Percentiles rank a stretch among this genome's conserved stretches.
phyloP scores from a whole-genome alignment of 164 flowering plant species.

The Vitis labrusca region DNA sequence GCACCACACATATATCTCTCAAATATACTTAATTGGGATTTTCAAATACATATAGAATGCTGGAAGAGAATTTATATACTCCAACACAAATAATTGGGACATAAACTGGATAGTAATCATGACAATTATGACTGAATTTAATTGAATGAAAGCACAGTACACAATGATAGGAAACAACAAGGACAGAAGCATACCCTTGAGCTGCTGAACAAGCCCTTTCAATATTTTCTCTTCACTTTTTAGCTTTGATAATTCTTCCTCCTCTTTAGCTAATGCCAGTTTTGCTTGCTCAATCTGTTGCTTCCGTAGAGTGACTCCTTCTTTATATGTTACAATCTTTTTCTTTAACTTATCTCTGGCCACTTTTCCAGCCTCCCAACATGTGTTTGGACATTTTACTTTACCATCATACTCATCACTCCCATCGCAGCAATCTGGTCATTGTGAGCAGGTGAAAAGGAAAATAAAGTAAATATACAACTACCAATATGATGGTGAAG shows the following conservation, averaged over 20 bases:
- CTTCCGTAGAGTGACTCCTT: constrained; percentile 64
- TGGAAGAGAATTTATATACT: constrained; percentile 1
- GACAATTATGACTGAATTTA: neutral
- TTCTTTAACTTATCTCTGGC: constrained; percentile 87
- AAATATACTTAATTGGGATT: neutral
- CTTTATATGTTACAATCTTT: constrained; percentile 76
- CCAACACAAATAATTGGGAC: neutral
- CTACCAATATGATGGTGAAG: neutral
- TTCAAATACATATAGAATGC: neutral
- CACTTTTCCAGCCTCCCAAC: constrained; percentile 97
- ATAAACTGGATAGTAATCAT: neutral
- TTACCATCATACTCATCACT: constrained; percentile 92
- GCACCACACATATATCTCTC: neutral
- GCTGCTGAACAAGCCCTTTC: constrained; percentile 77
- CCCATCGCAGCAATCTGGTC: constrained; percentile 96
- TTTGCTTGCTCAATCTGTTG: constrained; percentile 69
- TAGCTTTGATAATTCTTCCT: constrained; percentile 73
- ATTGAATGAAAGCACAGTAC: neutral
- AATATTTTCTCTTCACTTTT: constrained; percentile 75
- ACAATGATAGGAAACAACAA: neutral
- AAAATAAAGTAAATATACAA: neutral
- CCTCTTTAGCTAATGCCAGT: constrained; percentile 58
- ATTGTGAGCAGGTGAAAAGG: constrained; percentile 8
- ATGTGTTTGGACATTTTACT: constrained; percentile 75
- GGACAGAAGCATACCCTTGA: constrained; percentile 52